phyloP scores from a whole-genome alignment of 352 stramenopile genomes.

The Pythium aphanidermatum region DNA sequence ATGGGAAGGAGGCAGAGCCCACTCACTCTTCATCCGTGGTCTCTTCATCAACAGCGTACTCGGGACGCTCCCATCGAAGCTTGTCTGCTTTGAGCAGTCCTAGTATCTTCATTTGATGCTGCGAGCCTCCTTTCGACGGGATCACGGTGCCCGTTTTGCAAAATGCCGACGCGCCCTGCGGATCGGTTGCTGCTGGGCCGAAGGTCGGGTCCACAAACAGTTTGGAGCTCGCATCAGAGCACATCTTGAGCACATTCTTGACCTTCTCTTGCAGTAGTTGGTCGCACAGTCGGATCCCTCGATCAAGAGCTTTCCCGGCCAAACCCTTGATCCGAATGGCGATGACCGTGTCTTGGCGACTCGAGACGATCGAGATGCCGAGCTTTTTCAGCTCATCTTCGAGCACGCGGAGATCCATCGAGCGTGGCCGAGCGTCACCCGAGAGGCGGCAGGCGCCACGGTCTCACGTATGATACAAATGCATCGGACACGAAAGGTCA shows the following conservation, averaged over 20 bases:
- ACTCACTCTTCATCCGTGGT: conserved; percentile 14
- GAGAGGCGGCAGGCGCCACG: neutral
- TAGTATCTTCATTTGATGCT: conserved; percentile 70
- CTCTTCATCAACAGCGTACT: conserved; percentile 41
- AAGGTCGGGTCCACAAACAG: conserved; percentile 81
- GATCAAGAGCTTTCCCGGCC: conserved; percentile 48
- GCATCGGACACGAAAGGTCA: conserved; percentile 28
- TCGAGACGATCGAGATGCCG: conserved; percentile 64
- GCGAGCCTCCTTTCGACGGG: conserved; percentile 62
- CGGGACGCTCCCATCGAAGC: conserved; percentile 70
- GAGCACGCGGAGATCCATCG: conserved; percentile 41
- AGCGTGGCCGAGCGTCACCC: neutral
- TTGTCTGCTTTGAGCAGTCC: conserved; percentile 68
- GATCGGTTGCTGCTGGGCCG: conserved; percentile 50
- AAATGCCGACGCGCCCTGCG: conserved; percentile 48
- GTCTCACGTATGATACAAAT: conserved; percentile 1
- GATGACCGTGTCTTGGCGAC: conserved; percentile 69
- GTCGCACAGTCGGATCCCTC: conserved; percentile 53
- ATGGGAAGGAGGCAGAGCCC: neutral
- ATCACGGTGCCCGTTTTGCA: conserved; percentile 49
- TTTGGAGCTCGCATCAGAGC: conserved; percentile 33
- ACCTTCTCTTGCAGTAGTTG: conserved; percentile 72
- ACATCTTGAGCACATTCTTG: conserved; percentile 53
- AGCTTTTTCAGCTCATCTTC: conserved; percentile 82
- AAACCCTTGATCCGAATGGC: conserved; percentile 71